A percentile compares a stretch with the other conserved stretches of the same genome.
These are phyloP conservation scores for Phanerodontia chrysosporium DNA, from an alignment of 768 basidiomycete genomes.

Conservation along the genomic window DNA sequence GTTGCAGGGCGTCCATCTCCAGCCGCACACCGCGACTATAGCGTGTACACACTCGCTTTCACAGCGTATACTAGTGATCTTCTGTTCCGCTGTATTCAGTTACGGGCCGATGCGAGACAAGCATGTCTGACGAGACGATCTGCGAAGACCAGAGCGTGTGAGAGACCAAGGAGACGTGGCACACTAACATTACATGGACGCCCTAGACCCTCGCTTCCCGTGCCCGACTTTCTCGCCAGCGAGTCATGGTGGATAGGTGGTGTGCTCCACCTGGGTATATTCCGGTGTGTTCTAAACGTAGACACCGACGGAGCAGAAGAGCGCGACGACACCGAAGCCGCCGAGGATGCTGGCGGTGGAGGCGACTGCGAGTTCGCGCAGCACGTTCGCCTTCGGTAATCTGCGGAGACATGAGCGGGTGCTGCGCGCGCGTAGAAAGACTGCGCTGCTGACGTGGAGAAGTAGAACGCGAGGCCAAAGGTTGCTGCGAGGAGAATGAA, in stretches of 20 bases:
- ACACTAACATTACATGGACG: not conserved
- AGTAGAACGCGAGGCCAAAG: constrained; percentile 87
- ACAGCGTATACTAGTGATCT: too few species aligned
- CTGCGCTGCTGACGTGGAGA: constrained; percentile 60
- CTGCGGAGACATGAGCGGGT: constrained; percentile 37
- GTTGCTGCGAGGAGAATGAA: constrained; percentile 68
- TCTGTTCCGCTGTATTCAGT: too few species aligned
- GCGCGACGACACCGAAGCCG: constrained; percentile 84
- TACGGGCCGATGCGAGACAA: too few species aligned
- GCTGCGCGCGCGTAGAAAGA: not conserved
- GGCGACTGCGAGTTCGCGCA: constrained; percentile 69
- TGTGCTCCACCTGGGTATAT: not conserved
- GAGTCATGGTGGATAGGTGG: not conserved
- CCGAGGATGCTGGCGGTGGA: constrained; percentile 72
- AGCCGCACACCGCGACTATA: too few species aligned
- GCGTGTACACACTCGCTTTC: too few species aligned
- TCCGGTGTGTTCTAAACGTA: constrained; percentile 52
- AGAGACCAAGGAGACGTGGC: not conserved
- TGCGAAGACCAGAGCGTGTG: too few species aligned
- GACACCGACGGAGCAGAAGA: constrained; percentile 84
- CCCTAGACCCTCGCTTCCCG: not conserved
- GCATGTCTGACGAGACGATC: too few species aligned
- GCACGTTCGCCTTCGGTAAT: constrained; percentile 65
- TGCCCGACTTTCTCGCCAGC: not conserved
- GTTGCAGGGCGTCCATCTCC: too few species aligned